Evolutionary conservation across 306 rosid genomes (phyloP), one percentile per base, ranked within the genome.

Genomic region (Trichosanthes truncata): DNA sequence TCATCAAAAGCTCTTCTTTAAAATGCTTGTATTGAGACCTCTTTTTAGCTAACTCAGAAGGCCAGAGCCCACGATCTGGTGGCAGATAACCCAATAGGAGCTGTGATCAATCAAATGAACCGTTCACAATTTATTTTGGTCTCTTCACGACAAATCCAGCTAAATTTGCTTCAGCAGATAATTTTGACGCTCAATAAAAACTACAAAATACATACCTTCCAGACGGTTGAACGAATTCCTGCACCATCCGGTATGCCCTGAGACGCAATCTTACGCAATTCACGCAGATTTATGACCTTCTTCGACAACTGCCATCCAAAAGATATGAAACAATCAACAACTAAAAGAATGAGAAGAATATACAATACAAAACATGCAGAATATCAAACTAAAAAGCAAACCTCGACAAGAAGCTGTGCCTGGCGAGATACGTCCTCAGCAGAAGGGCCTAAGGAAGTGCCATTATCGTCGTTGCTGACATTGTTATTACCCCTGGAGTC

Each of bases 161-260:
- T 13, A 74, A 49, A 29, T 29, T 49, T 5, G 8, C 45, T 29
- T 5, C 43, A 26, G n/a, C 60, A 31, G 45, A 74, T 11, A 3
- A 53, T 31, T 31, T 72, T 14, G 23, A 49, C 78, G 11, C 78
- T 49, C 43, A 31, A 51, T 52, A 17, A 74, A 71, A 71, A 71
- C 55, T 45, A 36, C 1, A 43, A 69, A 29, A 65, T 1, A 20
- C 74, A 14, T 55, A 90, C 99, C 97, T 96, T 96, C 99, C 99
- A 96, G 49, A 89, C 97, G 0, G 96, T 89, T 53, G 98, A 88
- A 71, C 99, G 99, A 76, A 96, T 88, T 60, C 99, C 97, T 77
- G 94, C 87, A 67, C 93, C 89, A 81, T 96, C 99, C 41, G 98
- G 94, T 21, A 96, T 84, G 62, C 99, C 99, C 87, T 93, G 97